Evolutionary conservation across 768 basidiomycete species (phyloP).

Genomic region (Hygrophorus russula): DNA sequence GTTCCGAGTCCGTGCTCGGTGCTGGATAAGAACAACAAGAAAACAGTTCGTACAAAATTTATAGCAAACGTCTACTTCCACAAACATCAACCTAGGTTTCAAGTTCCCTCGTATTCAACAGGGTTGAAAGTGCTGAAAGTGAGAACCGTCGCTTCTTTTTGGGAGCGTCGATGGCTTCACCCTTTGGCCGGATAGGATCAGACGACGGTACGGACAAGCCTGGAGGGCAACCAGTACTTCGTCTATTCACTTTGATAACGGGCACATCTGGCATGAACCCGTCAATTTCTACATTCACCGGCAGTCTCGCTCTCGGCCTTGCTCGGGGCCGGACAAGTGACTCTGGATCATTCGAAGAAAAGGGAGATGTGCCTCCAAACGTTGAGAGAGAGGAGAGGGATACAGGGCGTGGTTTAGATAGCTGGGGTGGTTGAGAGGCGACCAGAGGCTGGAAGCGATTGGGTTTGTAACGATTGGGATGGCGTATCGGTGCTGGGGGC

Average conservation of each 20-base stretch:
- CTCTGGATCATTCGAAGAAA: constrained; percentile 3
- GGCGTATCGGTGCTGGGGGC: neutral
- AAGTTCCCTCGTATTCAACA: neutral
- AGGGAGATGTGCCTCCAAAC: constrained; percentile 9
- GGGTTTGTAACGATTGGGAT: neutral
- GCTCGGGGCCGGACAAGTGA: constrained; percentile 4
- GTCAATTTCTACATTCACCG: constrained; percentile 1
- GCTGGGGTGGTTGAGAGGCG: too few species aligned
- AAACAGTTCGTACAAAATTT: too few species aligned
- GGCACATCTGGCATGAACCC: neutral
- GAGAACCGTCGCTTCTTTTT: constrained; percentile 20
- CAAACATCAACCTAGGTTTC: too few species aligned
- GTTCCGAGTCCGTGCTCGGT: too few species aligned
- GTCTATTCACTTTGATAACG: neutral
- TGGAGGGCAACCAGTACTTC: neutral
- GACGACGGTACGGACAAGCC: neutral
- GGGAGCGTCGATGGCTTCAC: neutral
- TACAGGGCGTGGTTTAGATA: constrained; percentile 15
- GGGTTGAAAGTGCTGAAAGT: constrained; percentile 19
- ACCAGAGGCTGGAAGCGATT: neutral
- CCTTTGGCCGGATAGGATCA: too few species aligned
- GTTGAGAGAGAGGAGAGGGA: constrained; percentile 20
- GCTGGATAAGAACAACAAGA: too few species aligned
- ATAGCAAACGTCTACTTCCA: too few species aligned
- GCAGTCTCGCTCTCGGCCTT: neutral